Percentiles rank a stretch among this genome's conserved stretches.
These are phyloP conservation scores for Phellopilus nigrolimitatus DNA, from an alignment of 1,284 basidiomycete genomes.

Conservation along the genomic window DNA sequence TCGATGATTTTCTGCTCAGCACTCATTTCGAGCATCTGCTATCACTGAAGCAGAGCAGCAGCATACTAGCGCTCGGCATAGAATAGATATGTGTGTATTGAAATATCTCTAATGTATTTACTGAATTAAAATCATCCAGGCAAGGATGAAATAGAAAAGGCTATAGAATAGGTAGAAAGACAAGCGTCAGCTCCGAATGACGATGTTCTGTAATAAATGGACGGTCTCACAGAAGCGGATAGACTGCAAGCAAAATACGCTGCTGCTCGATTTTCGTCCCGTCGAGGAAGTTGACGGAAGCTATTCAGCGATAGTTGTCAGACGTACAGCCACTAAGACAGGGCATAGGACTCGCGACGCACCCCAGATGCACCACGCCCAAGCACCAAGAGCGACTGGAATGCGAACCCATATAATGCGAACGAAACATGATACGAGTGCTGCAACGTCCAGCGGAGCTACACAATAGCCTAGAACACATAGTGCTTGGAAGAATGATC, in stretches of 20 bases:
- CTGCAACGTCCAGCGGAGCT: slow-evolving; percentile 85
- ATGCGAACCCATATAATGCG: slow-evolving; percentile 81
- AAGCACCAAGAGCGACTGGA: slow-evolving; percentile 78
- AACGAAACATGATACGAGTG: slow-evolving; percentile 82
- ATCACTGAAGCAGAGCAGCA: too few species aligned
- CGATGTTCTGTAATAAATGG: too few species aligned
- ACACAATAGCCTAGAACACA: slow-evolving; percentile 91
- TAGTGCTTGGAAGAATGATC: slow-evolving; percentile 93
- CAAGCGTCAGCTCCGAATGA: too few species aligned
- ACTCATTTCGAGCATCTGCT: too few species aligned
- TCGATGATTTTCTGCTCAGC: too few species aligned
- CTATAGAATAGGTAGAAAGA: slow-evolving; percentile 34
- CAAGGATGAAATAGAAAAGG: slow-evolving; percentile 79
- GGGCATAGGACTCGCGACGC: slow-evolving; percentile 25
- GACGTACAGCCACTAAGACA: slow-evolving; percentile 14
- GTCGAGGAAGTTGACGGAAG: slow-evolving; percentile 90
- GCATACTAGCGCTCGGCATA: too few species aligned
- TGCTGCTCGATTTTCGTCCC: slow-evolving; percentile 89
- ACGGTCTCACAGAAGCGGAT: slow-evolving; percentile 85
- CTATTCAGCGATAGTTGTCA: slow-evolving; percentile 36
- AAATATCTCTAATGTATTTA: too few species aligned
- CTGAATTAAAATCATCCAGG: slow-evolving; percentile 94
- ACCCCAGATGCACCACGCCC: slow-evolving; percentile 98
- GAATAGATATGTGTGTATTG: too few species aligned
- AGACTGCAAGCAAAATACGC: slow-evolving; percentile 85